These are phyloP conservation scores for Penicillium daleae DNA, from an alignment of 495 filamentous ascomycete genomes.

Conservation along the genomic window DNA sequence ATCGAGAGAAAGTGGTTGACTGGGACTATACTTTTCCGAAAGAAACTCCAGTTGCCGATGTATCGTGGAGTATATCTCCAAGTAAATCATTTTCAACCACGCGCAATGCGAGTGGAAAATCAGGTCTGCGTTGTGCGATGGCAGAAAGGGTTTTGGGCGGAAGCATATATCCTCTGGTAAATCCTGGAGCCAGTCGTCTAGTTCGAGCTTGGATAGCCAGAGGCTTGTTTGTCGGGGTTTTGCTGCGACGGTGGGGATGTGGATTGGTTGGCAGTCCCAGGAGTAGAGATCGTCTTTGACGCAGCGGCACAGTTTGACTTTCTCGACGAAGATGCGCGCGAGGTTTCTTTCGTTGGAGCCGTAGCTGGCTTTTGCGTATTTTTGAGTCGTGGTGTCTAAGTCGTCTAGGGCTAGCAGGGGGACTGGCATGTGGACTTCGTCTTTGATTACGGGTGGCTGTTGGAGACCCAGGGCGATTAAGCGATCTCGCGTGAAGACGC, in stretches of 20 bases:
- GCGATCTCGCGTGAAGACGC: conserved; percentile 21
- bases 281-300: conserved; percentile 16
- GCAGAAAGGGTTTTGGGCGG: conserved; percentile 4
- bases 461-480: conserved; percentile 16
- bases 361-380: conserved; percentile 5
- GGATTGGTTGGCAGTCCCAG: conserved; percentile 7
- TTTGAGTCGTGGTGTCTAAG: neutral
- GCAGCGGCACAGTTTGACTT: conserved; percentile 19
- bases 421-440: conserved; percentile 9
- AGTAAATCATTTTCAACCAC: conserved; percentile 16
- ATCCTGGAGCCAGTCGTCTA: conserved; percentile 16
- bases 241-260: neutral
- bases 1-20: conserved; percentile 9
- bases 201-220: conserved; percentile 13
- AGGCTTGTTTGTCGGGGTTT: conserved; percentile 5
- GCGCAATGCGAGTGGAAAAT: conserved; percentile 16
- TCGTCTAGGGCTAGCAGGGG: neutral
- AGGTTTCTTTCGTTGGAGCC: neutral
- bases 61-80: conserved; percentile 10
- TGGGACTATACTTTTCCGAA: conserved; percentile 8
- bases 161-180: conserved; percentile 10
- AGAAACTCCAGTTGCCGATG: conserved; percentile 20
- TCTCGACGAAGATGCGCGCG: conserved; percentile 17
- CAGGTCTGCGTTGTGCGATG: conserved; percentile 2
- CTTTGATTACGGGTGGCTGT: conserved; percentile 23